Conservation (phyloP, 2,329 filamentous ascomycete genomes). For the Penicillium concentricum region DNA sequence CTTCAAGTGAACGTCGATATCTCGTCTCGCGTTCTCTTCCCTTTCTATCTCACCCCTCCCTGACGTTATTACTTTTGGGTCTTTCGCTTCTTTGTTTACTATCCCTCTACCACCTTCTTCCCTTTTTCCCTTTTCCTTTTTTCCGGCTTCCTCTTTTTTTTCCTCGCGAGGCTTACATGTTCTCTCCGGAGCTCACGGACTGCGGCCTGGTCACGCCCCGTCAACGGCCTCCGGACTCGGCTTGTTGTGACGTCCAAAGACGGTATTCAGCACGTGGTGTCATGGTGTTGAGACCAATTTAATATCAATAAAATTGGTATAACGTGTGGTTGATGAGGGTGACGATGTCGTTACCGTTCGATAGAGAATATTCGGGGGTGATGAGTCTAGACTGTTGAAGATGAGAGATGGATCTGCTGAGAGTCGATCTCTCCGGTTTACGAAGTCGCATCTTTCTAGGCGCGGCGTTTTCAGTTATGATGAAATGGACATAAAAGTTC, state of each 20-base stretch:
- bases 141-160: constrained; percentile 14
- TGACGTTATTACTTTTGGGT: constrained; percentile 10
- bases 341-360: not conserved
- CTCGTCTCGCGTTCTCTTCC: constrained; percentile 19
- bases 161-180: constrained; percentile 12
- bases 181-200: constrained; percentile 3
- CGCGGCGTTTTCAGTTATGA: constrained; percentile 33
- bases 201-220: constrained; percentile 4
- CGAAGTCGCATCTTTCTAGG: constrained; percentile 29
- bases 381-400: constrained; percentile 12
- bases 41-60: constrained; percentile 17
- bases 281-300: not conserved
- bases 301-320: constrained; percentile 2
- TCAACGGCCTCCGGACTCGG: not conserved
- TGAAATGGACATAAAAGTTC: constrained; percentile 36
- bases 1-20: constrained; percentile 16
- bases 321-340: not conserved
- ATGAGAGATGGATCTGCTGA: constrained; percentile 7
- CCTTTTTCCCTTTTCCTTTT: constrained; percentile 19
- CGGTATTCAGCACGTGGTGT: not conserved
- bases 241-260: not conserved
- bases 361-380: constrained; percentile 5
- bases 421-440: constrained; percentile 19
- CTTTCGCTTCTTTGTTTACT: constrained; percentile 8
- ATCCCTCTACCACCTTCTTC: constrained; percentile 10